These are phyloP conservation scores for Fallopia convolvulus DNA, from an alignment of 148 eudicot genomes.

Conservation along the genomic window DNA sequence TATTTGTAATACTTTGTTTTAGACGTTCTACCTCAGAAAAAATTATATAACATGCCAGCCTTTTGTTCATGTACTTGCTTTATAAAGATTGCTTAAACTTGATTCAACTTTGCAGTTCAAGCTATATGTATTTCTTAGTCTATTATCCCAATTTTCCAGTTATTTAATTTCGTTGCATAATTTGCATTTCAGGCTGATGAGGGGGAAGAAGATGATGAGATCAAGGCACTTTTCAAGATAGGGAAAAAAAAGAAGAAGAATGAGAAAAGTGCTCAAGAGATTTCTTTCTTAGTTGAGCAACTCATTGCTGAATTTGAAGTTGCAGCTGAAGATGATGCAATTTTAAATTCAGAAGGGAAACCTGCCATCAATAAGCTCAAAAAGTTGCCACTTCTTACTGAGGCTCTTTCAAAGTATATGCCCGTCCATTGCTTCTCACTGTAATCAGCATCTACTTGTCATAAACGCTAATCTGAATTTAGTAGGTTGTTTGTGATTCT, in stretches of 20 bases:
- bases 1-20: not conserved
- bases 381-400: slow-evolving; percentile 81
- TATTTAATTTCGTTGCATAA: not conserved
- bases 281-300: slow-evolving; percentile 73
- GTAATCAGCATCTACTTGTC: not conserved
- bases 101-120: not conserved
- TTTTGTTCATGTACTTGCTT: not conserved
- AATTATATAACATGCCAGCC: not conserved
- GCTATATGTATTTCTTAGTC: not conserved
- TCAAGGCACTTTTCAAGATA: slow-evolving; percentile 49
- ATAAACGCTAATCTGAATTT: not conserved
- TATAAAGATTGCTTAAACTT: not conserved
- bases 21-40: not conserved
- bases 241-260: slow-evolving; percentile 89
- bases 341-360: slow-evolving; percentile 55
- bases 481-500: not conserved
- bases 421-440: slow-evolving; percentile 1
- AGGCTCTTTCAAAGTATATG: slow-evolving; percentile 81
- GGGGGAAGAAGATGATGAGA: slow-evolving; percentile 84
- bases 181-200: slow-evolving; percentile 66
- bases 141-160: not conserved
- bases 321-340: slow-evolving; percentile 90
- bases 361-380: slow-evolving; percentile 94
- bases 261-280: slow-evolving; percentile 92
- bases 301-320: slow-evolving; percentile 96